Evolutionary conservation across 345 rosid species (phyloP), one percentile per base, ranked within the genome.

Genomic region (Physaria fendleri): DNA sequence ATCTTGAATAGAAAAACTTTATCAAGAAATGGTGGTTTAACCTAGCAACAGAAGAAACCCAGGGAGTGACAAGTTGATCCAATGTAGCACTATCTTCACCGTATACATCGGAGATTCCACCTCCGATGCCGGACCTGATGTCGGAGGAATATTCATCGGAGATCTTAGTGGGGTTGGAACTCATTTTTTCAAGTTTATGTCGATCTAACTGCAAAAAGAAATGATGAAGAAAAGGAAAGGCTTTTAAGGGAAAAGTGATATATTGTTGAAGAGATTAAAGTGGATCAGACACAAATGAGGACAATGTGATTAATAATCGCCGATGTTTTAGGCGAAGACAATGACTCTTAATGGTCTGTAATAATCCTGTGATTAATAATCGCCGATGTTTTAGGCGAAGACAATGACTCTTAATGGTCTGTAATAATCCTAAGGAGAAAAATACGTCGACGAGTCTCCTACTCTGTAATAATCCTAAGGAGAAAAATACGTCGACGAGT

Each of bases 11-110:
- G 22, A 6, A 23, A 2, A 27, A 29, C 2, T 22, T 22, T 22
- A 22, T 22, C 24, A 22, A 27, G 8, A 33, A 0, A 6, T 14
- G 5, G 2, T 32, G 39, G 7, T 50, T 13, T 22, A 0, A 68
- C 68, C 69, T 69, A 1, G 74, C 74, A 37, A 69, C 64, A 32
- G 74, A 69, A 13, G 74, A 29, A 29, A 48, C 69, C 74, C 74
- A 69, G 37, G 74, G 74, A 25, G 74, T 69, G 59, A 69, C 74
- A 45, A 69, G 64, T 45, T 69, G 74, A 55, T 69, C 69, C 64
- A 69, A 3, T 13, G 74, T 69, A 1, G 74, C 74, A 14, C 33
- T 29, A 29, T 69, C 74, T 15, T 69, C 74, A 9, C 74, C 69
- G 45, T 62, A 69, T 2, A 69, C 64, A 45, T 69, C 74, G 0